Base-by-base conservation (phyloP, 176 grass and related monocot genomes). In the Cocos nucifera region DNA sequence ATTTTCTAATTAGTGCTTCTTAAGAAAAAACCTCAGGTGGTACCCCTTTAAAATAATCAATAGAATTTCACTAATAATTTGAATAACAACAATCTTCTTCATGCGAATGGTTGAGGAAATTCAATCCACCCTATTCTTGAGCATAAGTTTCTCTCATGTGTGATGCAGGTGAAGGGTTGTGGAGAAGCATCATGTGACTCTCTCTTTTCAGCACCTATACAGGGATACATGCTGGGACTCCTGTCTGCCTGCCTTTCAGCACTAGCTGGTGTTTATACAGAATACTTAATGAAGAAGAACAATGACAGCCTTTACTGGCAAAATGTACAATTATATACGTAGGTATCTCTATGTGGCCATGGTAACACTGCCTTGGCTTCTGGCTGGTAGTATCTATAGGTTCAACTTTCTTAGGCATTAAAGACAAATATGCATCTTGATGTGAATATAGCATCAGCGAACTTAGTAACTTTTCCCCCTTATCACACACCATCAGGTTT, bases 201-300 rank as follows among this genome's bases (percentile, higher is more conserved):
- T 9, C 78, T 97, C 67, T 98, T 98, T 69, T 92, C 87, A 54
- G 93, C 84, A 73, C 75, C 84, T 35, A 58, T 92, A 50, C 81
- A 84, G 39, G 93, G 93, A 52, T 98, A 98, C 73, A 81, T 92
- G 77, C 75, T 91, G 63, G 93, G 78, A 39, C 70, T 98, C 72
- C 69, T 92, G 73, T 98, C 93, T 61, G 93, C 93, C 50, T 98
- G 84, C 69, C 87, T 98, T 69, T 98, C 93, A 75, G 93, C 93
- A 51, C 77, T 98, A 67, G 93, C 80, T 79, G 81, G 93, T 73
- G 75, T 98, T 29, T 98, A 98, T 59, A 92, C 84, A 19, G 84
- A 98, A 67, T 98, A 98, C 65, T 72, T 98, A 56, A 88, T 98
- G 93, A 98, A 98, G 84, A 98, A 92, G 73, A 98, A 88, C 50